Evolutionary conservation across 1,284 basidiomycete species (phyloP).

Genomic region (Ustilago tritici): DNA sequence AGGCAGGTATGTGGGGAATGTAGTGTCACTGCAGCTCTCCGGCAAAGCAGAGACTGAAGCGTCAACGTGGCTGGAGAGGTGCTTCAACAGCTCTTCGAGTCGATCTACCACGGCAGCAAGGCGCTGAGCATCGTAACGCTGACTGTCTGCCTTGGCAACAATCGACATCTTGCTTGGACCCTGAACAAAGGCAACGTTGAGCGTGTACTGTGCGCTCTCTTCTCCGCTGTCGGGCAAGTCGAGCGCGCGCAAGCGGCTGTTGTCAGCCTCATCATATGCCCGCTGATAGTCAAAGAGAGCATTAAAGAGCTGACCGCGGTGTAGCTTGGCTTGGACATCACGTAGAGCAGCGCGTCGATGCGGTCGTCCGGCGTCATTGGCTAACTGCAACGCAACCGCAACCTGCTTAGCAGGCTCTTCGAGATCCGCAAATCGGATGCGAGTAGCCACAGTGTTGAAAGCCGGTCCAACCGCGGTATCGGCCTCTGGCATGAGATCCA

Average conservation of each 20-base stretch:
- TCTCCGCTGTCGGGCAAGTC: conserved; percentile 14
- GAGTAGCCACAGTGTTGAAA: conserved; percentile 64
- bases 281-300: conserved; percentile 64
- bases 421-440: conserved; percentile 35
- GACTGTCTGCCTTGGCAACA: conserved; percentile 46
- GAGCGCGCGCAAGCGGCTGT: conserved; percentile 9
- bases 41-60: conserved; percentile 25
- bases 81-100: conserved; percentile 41
- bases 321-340: conserved; percentile 38
- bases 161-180: conserved; percentile 39
- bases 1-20: conserved; percentile 25
- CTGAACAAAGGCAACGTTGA: conserved; percentile 60
- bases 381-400: conserved; percentile 40
- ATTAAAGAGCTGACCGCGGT: conserved; percentile 52
- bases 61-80: conserved; percentile 15
- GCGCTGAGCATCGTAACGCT: conserved; percentile 20
- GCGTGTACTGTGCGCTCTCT: conserved; percentile 53
- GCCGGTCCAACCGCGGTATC: conserved; percentile 60
- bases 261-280: conserved; percentile 21
- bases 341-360: conserved; percentile 62
- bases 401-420: conserved; percentile 16
- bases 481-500: conserved; percentile 52
- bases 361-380: conserved; percentile 51
- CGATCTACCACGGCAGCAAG: conserved; percentile 27
- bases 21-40: neutral